Evolutionary conservation across 73 alveolate species (phyloP).

Genomic region (Tetrahymena thermophila): DNA sequence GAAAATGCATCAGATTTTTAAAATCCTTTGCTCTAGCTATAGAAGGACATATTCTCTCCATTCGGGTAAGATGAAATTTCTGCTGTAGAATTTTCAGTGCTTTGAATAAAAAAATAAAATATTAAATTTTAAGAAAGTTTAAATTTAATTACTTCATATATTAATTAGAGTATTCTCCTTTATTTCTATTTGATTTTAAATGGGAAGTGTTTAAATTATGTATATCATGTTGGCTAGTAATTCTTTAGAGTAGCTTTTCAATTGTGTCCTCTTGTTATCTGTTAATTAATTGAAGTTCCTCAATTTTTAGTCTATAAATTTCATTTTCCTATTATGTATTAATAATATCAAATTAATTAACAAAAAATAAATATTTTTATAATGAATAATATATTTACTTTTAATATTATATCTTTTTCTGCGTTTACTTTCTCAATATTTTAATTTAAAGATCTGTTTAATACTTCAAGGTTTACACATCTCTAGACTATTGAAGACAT

Average conservation of each 20-base stretch:
- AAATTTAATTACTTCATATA: background rate
- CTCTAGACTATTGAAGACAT: background rate
- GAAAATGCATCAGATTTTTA: background rate
- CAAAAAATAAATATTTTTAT: too few species aligned
- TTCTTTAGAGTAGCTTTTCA: background rate
- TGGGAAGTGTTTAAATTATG: background rate
- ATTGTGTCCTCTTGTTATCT: background rate
- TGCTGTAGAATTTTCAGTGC: background rate
- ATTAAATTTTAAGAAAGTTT: background rate
- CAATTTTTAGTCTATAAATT: background rate
- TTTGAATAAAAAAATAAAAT: background rate
- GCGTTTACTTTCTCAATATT: background rate
- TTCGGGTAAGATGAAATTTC: background rate
- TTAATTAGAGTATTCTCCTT: background rate
- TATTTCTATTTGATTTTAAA: background rate
- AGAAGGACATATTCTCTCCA: background rate
- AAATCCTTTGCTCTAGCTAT: constrained; percentile 1
- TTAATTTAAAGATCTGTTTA: background rate
- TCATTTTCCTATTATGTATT: background rate
- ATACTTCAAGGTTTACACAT: background rate
- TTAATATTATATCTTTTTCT: background rate
- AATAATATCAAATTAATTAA: background rate
- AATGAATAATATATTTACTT: background rate
- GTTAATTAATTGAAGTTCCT: background rate
- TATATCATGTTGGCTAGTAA: background rate